Percentiles rank a stretch among this genome's conserved stretches.
These are phyloP conservation scores for Cystofilobasidium macerans DNA, from an alignment of 768 basidiomycete species.

Conservation along the genomic window DNA sequence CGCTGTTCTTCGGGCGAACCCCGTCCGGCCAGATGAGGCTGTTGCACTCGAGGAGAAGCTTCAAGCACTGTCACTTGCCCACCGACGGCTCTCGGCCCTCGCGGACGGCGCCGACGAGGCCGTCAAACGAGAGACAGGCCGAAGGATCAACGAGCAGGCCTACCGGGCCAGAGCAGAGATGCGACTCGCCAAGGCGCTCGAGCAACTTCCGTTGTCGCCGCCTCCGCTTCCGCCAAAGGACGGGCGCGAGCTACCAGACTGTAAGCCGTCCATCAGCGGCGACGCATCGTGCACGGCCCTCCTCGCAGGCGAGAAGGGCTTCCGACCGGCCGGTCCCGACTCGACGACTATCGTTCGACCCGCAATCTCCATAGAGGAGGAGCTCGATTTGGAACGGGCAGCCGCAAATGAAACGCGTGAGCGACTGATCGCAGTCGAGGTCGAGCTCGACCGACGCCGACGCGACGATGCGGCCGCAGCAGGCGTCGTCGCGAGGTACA, in stretches of 20 bases:
- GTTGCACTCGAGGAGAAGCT: constrained; percentile 24
- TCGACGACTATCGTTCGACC: background rate
- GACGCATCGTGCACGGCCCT: constrained; percentile 2
- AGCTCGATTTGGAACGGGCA: constrained; percentile 45
- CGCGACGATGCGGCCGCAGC: constrained; percentile 64
- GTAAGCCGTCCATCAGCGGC: background rate
- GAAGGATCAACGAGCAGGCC: constrained; percentile 28
- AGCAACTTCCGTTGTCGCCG: no score
- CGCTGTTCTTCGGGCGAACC: background rate
- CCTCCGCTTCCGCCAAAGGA: background rate
- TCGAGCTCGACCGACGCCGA: constrained; percentile 49
- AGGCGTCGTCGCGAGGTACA: constrained; percentile 74
- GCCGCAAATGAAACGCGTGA: constrained; percentile 42
- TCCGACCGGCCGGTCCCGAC: no score
- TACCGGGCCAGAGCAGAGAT: constrained; percentile 27
- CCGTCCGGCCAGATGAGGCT: background rate
- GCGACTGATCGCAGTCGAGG: constrained; percentile 44
- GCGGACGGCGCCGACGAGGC: constrained; percentile 33
- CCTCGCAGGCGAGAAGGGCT: background rate
- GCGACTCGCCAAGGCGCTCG: background rate
- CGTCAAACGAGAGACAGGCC: constrained; percentile 26
- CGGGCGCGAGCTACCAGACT: background rate
- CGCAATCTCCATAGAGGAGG: constrained; percentile 26
- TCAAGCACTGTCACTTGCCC: constrained; percentile 36
- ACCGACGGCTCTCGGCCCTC: constrained; percentile 36